Evolutionary conservation across 2,329 filamentous ascomycete genomes (phyloP).

Genomic region (Xylaria digitata): DNA sequence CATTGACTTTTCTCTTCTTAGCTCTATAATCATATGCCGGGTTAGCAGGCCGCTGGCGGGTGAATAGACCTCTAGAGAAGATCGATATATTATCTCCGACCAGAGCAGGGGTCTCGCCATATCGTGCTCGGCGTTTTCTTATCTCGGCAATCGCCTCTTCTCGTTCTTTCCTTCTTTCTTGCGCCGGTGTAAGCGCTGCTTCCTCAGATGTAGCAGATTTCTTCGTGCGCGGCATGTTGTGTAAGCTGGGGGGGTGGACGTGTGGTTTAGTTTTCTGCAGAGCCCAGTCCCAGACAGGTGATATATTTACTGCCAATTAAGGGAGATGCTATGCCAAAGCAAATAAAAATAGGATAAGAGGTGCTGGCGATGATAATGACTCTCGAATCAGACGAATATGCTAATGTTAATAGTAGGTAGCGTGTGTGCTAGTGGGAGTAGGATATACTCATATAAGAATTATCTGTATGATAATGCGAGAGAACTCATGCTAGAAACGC

Average conservation of each 20-base stretch:
- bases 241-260: background rate
- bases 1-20: slow-evolving; percentile 30
- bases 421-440: no score
- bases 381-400: no score
- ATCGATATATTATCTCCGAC: slow-evolving; percentile 23
- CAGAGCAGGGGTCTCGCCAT: slow-evolving; percentile 32
- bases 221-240: slow-evolving; percentile 2
- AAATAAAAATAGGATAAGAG: background rate
- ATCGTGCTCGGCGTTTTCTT: slow-evolving; percentile 23
- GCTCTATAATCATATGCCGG: slow-evolving; percentile 35
- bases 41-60: slow-evolving; percentile 30
- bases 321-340: background rate
- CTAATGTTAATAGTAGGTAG: no score
- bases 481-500: no score
- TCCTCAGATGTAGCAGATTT: background rate
- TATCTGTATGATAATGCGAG: no score
- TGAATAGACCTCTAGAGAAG: slow-evolving; percentile 10
- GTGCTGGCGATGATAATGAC: no score
- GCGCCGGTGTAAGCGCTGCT: slow-evolving; percentile 18
- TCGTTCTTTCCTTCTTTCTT: slow-evolving; percentile 17
- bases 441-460: no score
- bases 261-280: background rate
- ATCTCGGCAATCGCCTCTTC: background rate
- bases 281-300: background rate
- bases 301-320: background rate